A percentile compares a stretch with the other conserved stretches of the same genome.
Conservation (phyloP, 768 basidiomycete species). For the Russula ochroleuca region DNA sequence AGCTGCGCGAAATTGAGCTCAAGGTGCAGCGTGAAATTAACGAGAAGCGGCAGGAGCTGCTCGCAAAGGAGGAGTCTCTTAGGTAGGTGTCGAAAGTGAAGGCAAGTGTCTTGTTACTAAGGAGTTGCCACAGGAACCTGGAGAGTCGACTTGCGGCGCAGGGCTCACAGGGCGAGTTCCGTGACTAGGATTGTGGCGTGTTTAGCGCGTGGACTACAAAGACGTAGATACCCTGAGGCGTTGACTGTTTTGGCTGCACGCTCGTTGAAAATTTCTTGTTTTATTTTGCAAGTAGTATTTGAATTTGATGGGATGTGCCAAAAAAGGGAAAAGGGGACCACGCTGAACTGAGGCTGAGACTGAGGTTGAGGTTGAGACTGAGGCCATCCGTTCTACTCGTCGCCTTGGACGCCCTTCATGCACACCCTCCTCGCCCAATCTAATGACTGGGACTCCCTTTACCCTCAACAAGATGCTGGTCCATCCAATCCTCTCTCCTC, state of each 20-base stretch:
- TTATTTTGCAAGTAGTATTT: background rate
- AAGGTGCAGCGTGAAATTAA: constrained; percentile 98
- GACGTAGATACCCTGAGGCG: constrained; percentile 32
- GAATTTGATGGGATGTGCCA: background rate
- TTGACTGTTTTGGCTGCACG: background rate
- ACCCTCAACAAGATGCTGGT: constrained; percentile 29
- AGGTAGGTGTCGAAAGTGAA: constrained; percentile 45
- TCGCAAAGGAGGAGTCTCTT: constrained; percentile 94
- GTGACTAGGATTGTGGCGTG: constrained; percentile 43
- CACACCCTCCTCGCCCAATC: constrained; percentile 32
- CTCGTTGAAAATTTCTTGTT: constrained; percentile 12
- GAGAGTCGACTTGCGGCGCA: constrained; percentile 89
- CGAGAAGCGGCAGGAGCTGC: constrained; percentile 92
- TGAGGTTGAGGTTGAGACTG: background rate
- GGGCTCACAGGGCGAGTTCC: constrained; percentile 77
- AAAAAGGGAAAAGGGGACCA: constrained; percentile 15
- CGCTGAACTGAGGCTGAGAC: background rate
- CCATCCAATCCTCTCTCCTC: constrained; percentile 35
- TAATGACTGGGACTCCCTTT: constrained; percentile 34
- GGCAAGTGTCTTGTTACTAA: background rate
- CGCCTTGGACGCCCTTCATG: background rate
- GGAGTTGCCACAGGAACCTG: constrained; percentile 57
- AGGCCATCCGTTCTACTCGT: background rate
- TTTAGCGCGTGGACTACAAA: constrained; percentile 5
- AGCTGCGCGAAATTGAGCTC: constrained; percentile 96